Conservation (phyloP, 179 eudicot genomes). For the Beta corolliflora region DNA sequence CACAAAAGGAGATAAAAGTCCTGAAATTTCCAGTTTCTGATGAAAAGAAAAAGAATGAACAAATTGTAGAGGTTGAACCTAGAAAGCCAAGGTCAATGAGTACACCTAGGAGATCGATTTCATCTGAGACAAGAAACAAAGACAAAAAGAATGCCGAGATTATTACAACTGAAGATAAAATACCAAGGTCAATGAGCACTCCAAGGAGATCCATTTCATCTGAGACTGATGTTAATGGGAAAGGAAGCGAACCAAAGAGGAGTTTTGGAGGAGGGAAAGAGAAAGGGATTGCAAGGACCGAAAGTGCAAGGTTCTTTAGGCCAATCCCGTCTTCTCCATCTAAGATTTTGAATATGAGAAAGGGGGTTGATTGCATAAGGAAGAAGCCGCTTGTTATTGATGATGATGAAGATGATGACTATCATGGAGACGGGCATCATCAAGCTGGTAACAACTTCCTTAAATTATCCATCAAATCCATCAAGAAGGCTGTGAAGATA, state of each 20-base stretch:
- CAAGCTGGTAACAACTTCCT: conserved; percentile 39
- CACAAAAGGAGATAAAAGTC: conserved; percentile 40
- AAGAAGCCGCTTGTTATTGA: conserved; percentile 66
- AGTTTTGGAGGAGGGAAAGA: conserved; percentile 58
- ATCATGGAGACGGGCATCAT: conserved; percentile 28
- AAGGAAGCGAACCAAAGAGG: conserved; percentile 40
- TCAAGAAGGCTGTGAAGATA: conserved; percentile 68
- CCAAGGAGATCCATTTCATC: conserved; percentile 35
- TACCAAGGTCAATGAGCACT: conserved; percentile 28
- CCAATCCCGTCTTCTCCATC: conserved; percentile 88
- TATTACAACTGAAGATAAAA: conserved; percentile 19
- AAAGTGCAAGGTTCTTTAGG: conserved; percentile 70
- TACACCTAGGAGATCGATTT: conserved; percentile 31
- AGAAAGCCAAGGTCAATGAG: conserved; percentile 26
- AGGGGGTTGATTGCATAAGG: conserved; percentile 83
- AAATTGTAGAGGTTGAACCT: conserved; percentile 24
- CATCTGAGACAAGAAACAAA: background rate
- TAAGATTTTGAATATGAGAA: conserved; percentile 69
- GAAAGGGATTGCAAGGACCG: conserved; percentile 58
- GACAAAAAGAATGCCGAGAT: conserved; percentile 26
- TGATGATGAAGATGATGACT: conserved; percentile 49
- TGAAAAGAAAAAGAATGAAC: conserved; percentile 32
- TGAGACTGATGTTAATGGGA: conserved; percentile 16
- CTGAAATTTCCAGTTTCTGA: conserved; percentile 16
- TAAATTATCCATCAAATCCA: conserved; percentile 61